Base-by-base conservation (phyloP, 2,329 filamentous ascomycete genomes). In the Endothia cerciana region DNA sequence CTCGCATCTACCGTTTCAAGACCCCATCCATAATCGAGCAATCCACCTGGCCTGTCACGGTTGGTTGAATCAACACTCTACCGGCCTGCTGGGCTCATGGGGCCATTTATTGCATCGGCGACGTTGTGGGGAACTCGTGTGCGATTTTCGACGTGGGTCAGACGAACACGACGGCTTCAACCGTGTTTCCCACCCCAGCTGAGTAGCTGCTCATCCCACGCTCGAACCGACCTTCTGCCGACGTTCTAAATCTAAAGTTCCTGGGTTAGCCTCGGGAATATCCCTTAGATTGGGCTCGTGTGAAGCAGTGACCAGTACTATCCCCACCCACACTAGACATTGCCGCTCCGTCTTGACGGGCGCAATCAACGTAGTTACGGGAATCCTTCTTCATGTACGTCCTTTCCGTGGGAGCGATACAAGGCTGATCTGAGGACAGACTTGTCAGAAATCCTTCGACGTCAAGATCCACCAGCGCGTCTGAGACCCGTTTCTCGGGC, bases 151-250 rank as follows among this genome's bases (percentile, higher is more conserved):
- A 56, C 60, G 41, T 56, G 64, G 53, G 60, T 45, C 41, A 66
- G 64, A 63, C 51, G 60, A 63, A 63, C 64, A 66, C 38, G 64
- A 60, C 65, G 65, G 65, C 65, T 57, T 59, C 53, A 53, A 47
- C 65, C 65, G 65, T 61, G 19, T 43, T 51, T 28, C 17, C 28
- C 51, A 55, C 51, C 30, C 30, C 30, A 8, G 33, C 58, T 62
- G 63, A 33, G 33, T 55, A 28, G 60, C 41, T 40, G 41, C 41
- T 13, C 53, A 59, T 63, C 51, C 64, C 43, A 49, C 43, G 53
- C 43, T 38, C 22, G 55, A 41, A 22, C 33, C 33, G 36, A 33
- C 49, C 25, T 45, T 40, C 47, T 25, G 57, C 59, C 41, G 53
- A 53, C 28, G 43, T 67, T 62, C 43, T 28, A 49, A 33, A 45